Conservation (phyloP, 768 basidiomycete genomes). For the Lactarius pseudohatsudake region DNA sequence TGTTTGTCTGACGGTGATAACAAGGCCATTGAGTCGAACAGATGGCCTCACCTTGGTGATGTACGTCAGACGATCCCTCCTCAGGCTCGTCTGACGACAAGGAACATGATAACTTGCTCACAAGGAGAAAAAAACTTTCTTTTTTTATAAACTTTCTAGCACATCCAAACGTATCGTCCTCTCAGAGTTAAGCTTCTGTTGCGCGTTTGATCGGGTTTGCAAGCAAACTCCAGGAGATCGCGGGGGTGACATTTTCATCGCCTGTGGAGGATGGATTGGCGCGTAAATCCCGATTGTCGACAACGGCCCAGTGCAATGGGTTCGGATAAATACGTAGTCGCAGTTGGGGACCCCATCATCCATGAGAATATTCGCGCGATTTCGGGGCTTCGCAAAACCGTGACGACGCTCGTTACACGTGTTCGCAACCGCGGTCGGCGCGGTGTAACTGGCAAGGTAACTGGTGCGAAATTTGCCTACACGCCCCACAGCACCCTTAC, state of each 20-base stretch:
- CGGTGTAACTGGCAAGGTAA: slow-evolving; percentile 11
- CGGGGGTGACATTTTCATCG: slow-evolving; percentile 8
- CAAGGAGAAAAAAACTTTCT: slow-evolving; percentile 7
- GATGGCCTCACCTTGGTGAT: slow-evolving; percentile 4
- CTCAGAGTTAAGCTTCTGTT: slow-evolving; percentile 2
- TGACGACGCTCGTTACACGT: slow-evolving; percentile 3
- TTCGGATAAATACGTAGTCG: slow-evolving; percentile 12
- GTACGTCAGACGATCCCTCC: slow-evolving; percentile 1
- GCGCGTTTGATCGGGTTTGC: slow-evolving; percentile 15
- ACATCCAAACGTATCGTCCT: background rate
- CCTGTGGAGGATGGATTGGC: background rate
- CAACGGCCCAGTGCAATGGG: slow-evolving; percentile 4
- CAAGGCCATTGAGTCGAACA: background rate
- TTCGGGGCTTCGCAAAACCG: slow-evolving; percentile 12
- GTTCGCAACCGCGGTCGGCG: slow-evolving; percentile 21
- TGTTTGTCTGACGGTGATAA: background rate
- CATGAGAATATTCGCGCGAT: slow-evolving; percentile 19
- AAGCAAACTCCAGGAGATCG: background rate
- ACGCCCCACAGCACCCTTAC: background rate
- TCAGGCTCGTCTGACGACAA: background rate
- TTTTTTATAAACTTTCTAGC: slow-evolving; percentile 15
- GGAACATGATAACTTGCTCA: background rate
- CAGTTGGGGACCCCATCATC: background rate
- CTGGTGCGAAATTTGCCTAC: slow-evolving; percentile 1
- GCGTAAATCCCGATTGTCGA: slow-evolving; percentile 3